Conservation (phyloP, 83 land plant genomes). For the Diphasiastrum complanatum region DNA sequence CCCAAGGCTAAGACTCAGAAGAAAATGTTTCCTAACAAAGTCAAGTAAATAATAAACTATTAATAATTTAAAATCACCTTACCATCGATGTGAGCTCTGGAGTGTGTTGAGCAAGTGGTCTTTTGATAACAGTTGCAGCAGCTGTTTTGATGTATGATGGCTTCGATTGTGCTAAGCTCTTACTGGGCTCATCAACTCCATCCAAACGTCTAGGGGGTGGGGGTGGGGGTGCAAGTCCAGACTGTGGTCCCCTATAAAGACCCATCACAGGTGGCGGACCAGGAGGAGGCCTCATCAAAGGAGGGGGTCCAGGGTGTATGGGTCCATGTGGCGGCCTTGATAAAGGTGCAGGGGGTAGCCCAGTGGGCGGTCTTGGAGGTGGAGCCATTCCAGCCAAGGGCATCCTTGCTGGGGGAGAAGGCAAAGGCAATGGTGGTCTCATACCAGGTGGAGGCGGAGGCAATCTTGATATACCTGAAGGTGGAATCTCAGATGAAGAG, state of each 20-base stretch:
- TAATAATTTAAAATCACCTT: slow-evolving; percentile 7
- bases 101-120: slow-evolving; percentile 96
- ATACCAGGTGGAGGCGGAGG: slow-evolving; percentile 49
- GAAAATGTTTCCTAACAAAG: too few relatives aligned
- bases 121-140: slow-evolving; percentile 87
- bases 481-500: slow-evolving; percentile 33
- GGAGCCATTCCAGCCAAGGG: slow-evolving; percentile 46
- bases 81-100: slow-evolving; percentile 99
- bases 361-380: slow-evolving; percentile 48
- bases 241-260: slow-evolving; percentile 45
- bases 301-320: too few relatives aligned
- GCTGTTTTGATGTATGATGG: slow-evolving; percentile 97
- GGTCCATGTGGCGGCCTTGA: slow-evolving; percentile 56
- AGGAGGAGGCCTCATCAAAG: slow-evolving; percentile 62
- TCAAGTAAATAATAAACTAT: too few relatives aligned
- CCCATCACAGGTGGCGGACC: slow-evolving; percentile 67
- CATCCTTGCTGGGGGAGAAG: slow-evolving; percentile 39
- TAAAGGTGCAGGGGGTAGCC: slow-evolving; percentile 69
- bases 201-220: slow-evolving; percentile 7
- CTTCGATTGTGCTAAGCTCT: slow-evolving; percentile 29
- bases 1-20: too few relatives aligned
- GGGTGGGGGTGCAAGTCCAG: slow-evolving; percentile 17
- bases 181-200: slow-evolving; percentile 8
- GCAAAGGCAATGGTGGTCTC: slow-evolving; percentile 35
- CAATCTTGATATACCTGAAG: slow-evolving; percentile 46